Evolutionary conservation across 2,329 filamentous ascomycete genomes (phyloP), one percentile per base, ranked within the genome.

Genomic region (Exophiala aquamarina): DNA sequence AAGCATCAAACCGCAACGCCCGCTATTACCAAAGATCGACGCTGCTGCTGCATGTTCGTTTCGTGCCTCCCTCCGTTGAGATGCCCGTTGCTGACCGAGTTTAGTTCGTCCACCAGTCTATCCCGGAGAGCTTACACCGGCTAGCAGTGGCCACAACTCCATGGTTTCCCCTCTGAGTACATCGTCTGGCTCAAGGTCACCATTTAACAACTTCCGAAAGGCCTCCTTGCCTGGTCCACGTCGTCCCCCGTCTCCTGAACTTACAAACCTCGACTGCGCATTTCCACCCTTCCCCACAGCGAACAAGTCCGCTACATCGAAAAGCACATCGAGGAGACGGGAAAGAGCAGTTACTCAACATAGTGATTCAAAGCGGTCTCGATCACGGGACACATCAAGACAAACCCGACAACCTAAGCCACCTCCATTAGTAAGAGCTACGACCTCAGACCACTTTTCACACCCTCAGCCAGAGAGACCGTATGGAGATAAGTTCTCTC

Each of bases 161-260:
- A 79, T 77, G 47, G 72, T 78, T 19, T 88, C 86, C n/a, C 84
- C 85, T 6, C 72, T 76, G 44, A 82, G 79, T 11, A 75, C 79
- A 19, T 71, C 68, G 47, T 73, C 74, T 63, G 58, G 73, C 62
- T 49, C 68, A 62, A 60, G 69, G 68, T 63, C 72, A 62, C 65
- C 69, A 11, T 66, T 65, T 50, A 47, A 62, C 10, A 63, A 60
- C n/a, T 60, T 60, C 32, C 63, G 68, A 44, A 71, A 65, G 52
- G 66, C 63, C 36, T 68, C 68, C 2, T 58, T 66, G n/a, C 69
- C 72, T 6, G 45, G 68, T 18, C 64, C 66, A 21, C 52, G 63
- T 36, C 62, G 66, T 28, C 70, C 66, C 26, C 64, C 68, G 3
- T 73, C 75, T 9, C 67, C 77, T 1, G 72, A 76, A 41, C 53